phyloP scores from a whole-genome alignment of 495 filamentous ascomycete species.

The Aspergillus leporis region DNA sequence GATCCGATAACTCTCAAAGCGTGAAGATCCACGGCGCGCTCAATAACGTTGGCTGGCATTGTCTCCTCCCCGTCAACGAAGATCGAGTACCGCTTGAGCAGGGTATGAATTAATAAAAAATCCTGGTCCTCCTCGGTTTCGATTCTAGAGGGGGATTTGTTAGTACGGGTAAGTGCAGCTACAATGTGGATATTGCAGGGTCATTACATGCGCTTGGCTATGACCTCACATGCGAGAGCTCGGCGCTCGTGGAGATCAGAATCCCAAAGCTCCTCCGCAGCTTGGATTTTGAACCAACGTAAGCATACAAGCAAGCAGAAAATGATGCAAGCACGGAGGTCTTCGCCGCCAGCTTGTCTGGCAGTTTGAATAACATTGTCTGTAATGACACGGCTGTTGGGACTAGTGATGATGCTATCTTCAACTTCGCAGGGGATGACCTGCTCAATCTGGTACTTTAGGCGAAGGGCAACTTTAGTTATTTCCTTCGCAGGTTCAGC shows the following conservation, averaged over 20 bases:
- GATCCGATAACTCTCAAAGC: conserved; percentile 83
- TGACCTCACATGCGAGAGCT: conserved; percentile 85
- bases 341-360: conserved; percentile 72
- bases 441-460: conserved; percentile 89
- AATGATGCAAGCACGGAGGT: conserved; percentile 75
- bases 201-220: conserved; percentile 83
- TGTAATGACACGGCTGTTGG: conserved; percentile 86
- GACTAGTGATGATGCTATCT: conserved; percentile 64
- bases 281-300: conserved; percentile 87
- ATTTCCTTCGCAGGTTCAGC: conserved; percentile 70
- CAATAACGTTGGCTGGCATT: conserved; percentile 78
- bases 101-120: conserved; percentile 73
- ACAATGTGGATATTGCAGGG: not conserved
- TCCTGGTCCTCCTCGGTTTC: conserved; percentile 75
- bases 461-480: conserved; percentile 80
- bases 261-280: conserved; percentile 83
- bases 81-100: conserved; percentile 92
- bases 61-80: conserved; percentile 69
- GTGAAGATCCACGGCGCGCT: conserved; percentile 90
- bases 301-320: conserved; percentile 86
- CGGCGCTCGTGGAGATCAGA: conserved; percentile 77
- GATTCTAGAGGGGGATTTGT: conserved; percentile 53
- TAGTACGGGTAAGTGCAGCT: not conserved
- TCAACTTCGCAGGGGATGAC: conserved; percentile 86
- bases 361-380: conserved; percentile 74